A percentile compares a stretch with the other conserved stretches of the same genome.
Evolutionary conservation across 2,329 filamentous ascomycete genomes (phyloP).

Genomic region (Pestalotiopsis sp.): DNA sequence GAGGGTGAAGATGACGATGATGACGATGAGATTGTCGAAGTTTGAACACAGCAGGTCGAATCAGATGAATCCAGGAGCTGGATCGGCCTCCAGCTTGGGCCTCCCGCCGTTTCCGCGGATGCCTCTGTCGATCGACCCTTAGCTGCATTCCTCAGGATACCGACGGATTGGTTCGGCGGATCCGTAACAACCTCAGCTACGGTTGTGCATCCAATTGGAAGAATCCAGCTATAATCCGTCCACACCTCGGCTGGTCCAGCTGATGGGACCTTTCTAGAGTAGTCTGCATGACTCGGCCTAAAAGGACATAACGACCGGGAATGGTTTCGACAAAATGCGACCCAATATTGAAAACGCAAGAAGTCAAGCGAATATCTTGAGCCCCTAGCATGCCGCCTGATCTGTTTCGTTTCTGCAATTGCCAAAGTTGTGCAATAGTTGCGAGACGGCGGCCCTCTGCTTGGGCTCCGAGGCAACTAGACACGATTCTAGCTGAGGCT

Average conservation of each 20-base stretch:
- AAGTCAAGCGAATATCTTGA: neutral
- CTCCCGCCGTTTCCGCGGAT: neutral
- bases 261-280: neutral
- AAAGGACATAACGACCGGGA: neutral
- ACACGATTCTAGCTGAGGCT: neutral
- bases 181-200: neutral
- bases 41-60: slow-evolving; percentile 27
- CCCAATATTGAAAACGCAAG: neutral
- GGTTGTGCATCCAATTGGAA: neutral
- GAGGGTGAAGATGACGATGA: slow-evolving; percentile 45
- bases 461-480: neutral
- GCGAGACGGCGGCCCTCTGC: neutral
- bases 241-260: neutral
- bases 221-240: neutral
- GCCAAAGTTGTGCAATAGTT: neutral
- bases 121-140: neutral
- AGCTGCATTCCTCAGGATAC: slow-evolving; percentile 7
- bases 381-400: neutral
- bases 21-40: slow-evolving; percentile 58
- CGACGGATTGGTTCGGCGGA: slow-evolving; percentile 2
- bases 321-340: neutral
- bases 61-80: neutral
- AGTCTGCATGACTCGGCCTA: neutral
- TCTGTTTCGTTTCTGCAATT: neutral
- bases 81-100: neutral